Evolutionary conservation across 1,284 basidiomycete species (phyloP).

Genomic region (Volvariella volvacea): DNA sequence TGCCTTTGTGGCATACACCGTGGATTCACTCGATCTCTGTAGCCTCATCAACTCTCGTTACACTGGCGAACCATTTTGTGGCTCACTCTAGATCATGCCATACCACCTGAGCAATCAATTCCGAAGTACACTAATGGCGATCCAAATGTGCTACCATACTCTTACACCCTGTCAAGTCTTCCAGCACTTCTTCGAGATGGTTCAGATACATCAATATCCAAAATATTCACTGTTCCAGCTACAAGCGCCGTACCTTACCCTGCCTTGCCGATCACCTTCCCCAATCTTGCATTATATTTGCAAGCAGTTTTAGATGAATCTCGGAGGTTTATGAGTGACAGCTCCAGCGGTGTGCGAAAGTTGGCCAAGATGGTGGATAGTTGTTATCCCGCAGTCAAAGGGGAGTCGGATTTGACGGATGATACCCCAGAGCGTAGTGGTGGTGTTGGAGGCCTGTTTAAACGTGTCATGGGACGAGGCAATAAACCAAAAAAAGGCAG

Average conservation of each 20-base stretch:
- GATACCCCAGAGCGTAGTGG: constrained; percentile 22
- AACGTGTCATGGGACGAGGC: constrained; percentile 52
- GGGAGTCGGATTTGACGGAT: not conserved
- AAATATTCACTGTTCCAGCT: constrained; percentile 63
- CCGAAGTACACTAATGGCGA: constrained; percentile 45
- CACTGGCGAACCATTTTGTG: constrained; percentile 71
- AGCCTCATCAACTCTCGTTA: constrained; percentile 50
- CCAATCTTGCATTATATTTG: constrained; percentile 67
- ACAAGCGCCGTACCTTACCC: constrained; percentile 55
- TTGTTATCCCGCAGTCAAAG: constrained; percentile 46
- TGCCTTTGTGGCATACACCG: too few relatives aligned
- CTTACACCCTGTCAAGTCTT: constrained; percentile 53
- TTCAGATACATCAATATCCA: constrained; percentile 54
- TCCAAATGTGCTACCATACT: constrained; percentile 60
- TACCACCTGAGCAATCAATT: constrained; percentile 37
- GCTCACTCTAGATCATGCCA: constrained; percentile 64
- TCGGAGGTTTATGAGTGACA: constrained; percentile 49
- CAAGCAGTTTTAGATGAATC: constrained; percentile 65
- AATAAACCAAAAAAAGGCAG: constrained; percentile 37
- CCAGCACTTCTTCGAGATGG: constrained; percentile 58
- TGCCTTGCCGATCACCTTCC: constrained; percentile 64
- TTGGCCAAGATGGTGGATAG: constrained; percentile 58
- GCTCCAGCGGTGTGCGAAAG: constrained; percentile 51
- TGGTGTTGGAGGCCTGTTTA: constrained; percentile 44
- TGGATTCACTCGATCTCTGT: too few relatives aligned